A percentile compares a stretch with the other conserved stretches of the same genome.
Evolutionary conservation across 768 basidiomycete genomes (phyloP).

Genomic region (Amanita pseudoporphyria): DNA sequence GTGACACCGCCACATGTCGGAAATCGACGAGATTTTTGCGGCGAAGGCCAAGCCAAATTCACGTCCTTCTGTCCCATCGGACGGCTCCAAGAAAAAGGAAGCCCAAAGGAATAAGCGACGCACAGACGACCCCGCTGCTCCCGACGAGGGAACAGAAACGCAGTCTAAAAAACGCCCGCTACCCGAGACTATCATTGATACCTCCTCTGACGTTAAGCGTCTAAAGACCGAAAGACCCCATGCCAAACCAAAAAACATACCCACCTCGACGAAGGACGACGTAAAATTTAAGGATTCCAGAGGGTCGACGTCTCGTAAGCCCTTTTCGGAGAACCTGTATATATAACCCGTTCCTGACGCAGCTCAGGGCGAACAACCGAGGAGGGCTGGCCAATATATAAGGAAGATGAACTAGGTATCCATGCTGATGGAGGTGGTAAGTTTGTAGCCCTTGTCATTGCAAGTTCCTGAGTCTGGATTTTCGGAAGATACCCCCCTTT

Average conservation of each 20-base stretch:
- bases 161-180: conserved; percentile 26
- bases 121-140: conserved; percentile 14
- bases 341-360: conserved; percentile 9
- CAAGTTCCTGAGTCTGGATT: conserved; percentile 16
- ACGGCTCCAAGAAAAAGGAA: conserved; percentile 32
- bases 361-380: conserved; percentile 63
- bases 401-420: conserved; percentile 77
- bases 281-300: conserved; percentile 65
- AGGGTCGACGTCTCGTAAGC: conserved; percentile 62
- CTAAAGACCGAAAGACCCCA: conserved; percentile 21
- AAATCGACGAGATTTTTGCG: conserved; percentile 80
- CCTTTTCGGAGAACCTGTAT: conserved; percentile 2
- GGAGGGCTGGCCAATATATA: conserved; percentile 73
- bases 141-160: no score
- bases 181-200: conserved; percentile 60
- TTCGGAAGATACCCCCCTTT: conserved; percentile 62
- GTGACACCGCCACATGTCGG: conserved; percentile 37
- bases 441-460: conserved; percentile 13
- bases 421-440: conserved; percentile 61
- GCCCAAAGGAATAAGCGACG: conserved; percentile 30
- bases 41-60: conserved; percentile 31
- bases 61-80: conserved; percentile 17
- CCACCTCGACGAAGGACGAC: conserved; percentile 21
- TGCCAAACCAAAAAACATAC: conserved; percentile 4
- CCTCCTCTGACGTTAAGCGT: conserved; percentile 38